Conservation (phyloP, 2,329 filamentous ascomycete genomes). For the Trichothecium roseum region DNA sequence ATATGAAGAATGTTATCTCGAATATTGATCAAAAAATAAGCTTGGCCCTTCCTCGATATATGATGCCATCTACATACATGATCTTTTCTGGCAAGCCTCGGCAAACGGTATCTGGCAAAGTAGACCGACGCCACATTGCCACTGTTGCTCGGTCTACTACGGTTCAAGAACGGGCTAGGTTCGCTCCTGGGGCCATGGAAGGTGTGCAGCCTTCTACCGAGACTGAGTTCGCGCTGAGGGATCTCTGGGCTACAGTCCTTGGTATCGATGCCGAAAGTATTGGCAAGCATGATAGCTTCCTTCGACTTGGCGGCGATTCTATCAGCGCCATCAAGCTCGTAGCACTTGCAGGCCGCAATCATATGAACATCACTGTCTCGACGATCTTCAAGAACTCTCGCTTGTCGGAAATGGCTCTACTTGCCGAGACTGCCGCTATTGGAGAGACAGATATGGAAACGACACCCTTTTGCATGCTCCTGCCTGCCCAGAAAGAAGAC, state of each 20-base stretch:
- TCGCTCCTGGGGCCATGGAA: too few relatives aligned
- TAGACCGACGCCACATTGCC: conserved; percentile 3
- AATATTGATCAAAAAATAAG: not conserved
- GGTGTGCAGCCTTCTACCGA: conserved; percentile 7
- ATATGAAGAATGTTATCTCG: not conserved
- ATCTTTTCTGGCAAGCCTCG: conserved; percentile 6
- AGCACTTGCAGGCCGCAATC: not conserved
- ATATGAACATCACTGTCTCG: conserved; percentile 1
- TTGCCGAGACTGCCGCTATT: too few relatives aligned
- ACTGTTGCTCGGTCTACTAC: not conserved
- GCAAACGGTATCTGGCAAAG: conserved; percentile 6
- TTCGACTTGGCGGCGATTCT: conserved; percentile 11
- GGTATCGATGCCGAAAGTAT: conserved; percentile 4
- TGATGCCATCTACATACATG: conserved; percentile 7
- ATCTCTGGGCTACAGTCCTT: not conserved
- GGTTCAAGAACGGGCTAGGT: too few relatives aligned
- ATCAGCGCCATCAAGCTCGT: conserved; percentile 10
- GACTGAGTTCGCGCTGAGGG: conserved; percentile 15
- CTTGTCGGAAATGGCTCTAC: too few relatives aligned
- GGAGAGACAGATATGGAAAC: too few relatives aligned
- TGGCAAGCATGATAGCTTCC: conserved; percentile 7
- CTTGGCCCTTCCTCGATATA: conserved; percentile 6
- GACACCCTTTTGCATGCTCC: too few relatives aligned
- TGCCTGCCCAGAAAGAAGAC: too few relatives aligned
- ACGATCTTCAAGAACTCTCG: conserved; percentile 4